Evolutionary conservation across 2,329 filamentous ascomycete genomes (phyloP).

Genomic region (Amesomyces nigricolor): DNA sequence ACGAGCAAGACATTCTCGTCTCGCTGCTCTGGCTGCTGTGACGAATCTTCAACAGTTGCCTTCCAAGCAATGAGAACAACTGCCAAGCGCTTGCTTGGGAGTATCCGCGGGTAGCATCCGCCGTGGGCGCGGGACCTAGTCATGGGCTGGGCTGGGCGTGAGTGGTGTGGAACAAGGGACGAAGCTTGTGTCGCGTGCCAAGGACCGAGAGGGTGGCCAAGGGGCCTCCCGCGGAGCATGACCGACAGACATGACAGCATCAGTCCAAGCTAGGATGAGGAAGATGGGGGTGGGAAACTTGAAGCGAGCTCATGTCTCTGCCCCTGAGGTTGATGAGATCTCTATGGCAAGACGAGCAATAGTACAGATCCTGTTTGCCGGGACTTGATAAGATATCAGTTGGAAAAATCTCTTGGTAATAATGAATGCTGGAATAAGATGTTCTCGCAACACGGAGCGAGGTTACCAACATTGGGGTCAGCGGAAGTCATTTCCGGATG

Average conservation of each 20-base stretch:
- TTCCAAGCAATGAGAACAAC: background rate
- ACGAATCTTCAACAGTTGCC: background rate
- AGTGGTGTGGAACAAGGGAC: background rate
- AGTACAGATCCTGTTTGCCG: no score
- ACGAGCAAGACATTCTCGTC: background rate
- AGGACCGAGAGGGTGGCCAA: background rate
- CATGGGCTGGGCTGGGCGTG: background rate
- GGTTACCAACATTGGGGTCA: background rate
- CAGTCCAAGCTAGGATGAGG: background rate
- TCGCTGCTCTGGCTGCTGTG: background rate
- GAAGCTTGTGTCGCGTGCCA: constrained; percentile 5
- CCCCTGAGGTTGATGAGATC: no score
- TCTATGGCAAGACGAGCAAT: no score
- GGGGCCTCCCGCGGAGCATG: background rate
- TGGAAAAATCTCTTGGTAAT: no score
- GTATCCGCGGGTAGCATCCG: background rate
- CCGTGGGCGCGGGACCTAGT: background rate
- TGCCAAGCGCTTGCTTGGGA: background rate
- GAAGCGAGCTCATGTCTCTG: no score
- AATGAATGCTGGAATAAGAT: background rate
- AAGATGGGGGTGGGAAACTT: background rate
- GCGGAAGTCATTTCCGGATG: background rate
- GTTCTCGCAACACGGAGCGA: background rate
- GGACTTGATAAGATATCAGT: no score
- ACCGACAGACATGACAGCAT: background rate